Evolutionary conservation across 306 rosid species (phyloP), one percentile per base, ranked within the genome.

Genomic region (Coriaria nepalensis): DNA sequence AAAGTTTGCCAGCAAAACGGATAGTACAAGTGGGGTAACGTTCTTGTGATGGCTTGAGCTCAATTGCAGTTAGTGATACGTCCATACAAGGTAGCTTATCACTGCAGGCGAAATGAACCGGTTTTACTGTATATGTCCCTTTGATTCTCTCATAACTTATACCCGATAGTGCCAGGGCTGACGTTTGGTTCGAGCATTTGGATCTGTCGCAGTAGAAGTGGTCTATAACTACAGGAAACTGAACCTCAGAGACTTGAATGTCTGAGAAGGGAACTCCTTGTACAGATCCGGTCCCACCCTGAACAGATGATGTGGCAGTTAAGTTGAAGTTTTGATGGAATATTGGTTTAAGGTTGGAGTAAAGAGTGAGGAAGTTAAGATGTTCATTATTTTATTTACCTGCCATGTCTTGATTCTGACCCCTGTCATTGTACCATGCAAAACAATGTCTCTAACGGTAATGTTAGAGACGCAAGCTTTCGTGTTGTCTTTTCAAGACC

Each of bases 371-470:
- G 33, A 43, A 42, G 1, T 20, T 11, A 40, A 54, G 34, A 0
- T 41, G 39, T 33, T 32, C 34, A 5, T 11, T 8, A 38, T 6
- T 39, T 7, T 36, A 13, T 40, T 41, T 80, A 88, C 97, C 97
- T 88, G 97, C 97, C 95, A 90, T 55, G 97, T 90, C 78, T 90
- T 90, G 75, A 90, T 86, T 67, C 97, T 76, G 37, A 90, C 95
- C 41, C 97, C 97, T 63, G 46, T 84, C 97, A 90, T 84, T 41
- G 97, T 84, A 71, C 73, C 84, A 55, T 81, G 87, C 78, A 88
- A 81, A 41, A 35, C 67, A 29, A 88, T 74, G 41, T 88, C 95
- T 35, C 95, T 80, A 55, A 90, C 49, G 2, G 97, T 90, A 69
- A 90, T 84, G 74, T 90, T 90, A 45, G 97, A 78, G 68, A 90